These are phyloP conservation scores for Yamadazyma songkhlaensis DNA, from an alignment of 1,139 yeast genomes.

Conservation along the genomic window DNA sequence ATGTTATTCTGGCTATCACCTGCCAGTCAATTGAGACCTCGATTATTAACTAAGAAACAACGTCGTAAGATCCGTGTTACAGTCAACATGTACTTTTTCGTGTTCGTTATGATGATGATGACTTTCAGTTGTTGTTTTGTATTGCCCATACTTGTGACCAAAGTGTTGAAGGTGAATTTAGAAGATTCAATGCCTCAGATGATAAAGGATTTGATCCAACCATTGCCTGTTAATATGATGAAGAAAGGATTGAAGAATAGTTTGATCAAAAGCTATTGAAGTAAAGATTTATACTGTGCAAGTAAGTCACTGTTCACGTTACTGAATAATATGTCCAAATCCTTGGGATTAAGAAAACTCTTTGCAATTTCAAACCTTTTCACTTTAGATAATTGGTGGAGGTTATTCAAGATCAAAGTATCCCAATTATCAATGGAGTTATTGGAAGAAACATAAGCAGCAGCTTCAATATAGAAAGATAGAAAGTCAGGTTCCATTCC, in stretches of 20 bases:
- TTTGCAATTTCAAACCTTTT: constrained; percentile 26
- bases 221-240: constrained; percentile 22
- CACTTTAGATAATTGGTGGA: constrained; percentile 20
- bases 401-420: constrained; percentile 14
- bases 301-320: constrained; percentile 10
- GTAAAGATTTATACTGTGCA: constrained; percentile 4
- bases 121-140: constrained; percentile 36
- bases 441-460: constrained; percentile 19
- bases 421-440: constrained; percentile 19
- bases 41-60: constrained; percentile 34
- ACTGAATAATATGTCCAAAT: constrained; percentile 12
- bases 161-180: constrained; percentile 34
- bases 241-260: constrained; percentile 32
- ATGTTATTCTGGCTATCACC: constrained; percentile 83
- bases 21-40: constrained; percentile 43
- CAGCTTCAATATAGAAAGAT: constrained; percentile 50
- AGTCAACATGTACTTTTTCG: constrained; percentile 32
- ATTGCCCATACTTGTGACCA: constrained; percentile 36
- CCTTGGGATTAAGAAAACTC: constrained; percentile 16
- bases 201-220: constrained; percentile 39
- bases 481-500: constrained; percentile 61
- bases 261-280: constrained; percentile 1
- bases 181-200: constrained; percentile 35
- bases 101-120: constrained; percentile 38
- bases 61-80: constrained; percentile 26